Base-by-base conservation (phyloP, 495 filamentous ascomycete genomes). In the Penicillium daleae region DNA sequence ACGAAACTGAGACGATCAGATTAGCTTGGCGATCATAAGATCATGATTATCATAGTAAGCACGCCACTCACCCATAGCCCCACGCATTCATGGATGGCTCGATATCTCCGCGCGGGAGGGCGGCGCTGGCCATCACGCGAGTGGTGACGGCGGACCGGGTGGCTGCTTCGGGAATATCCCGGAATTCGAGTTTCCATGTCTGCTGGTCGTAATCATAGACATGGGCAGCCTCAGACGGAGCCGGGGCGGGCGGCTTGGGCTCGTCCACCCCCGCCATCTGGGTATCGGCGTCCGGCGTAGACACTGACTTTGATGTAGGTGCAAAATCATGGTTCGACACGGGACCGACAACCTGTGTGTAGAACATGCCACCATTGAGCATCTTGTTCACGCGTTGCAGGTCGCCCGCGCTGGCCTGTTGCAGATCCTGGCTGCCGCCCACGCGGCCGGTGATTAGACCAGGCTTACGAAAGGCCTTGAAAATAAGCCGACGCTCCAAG, bases 401-500 rank as follows among this genome's bases (percentile, higher is more conserved):
- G 48, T 83, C 79, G 6, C 68, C 65, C 27, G 71, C 79, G 5
- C 69, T 65, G 27, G 71, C 76, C 29, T 76, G 74, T 27, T 76
- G 74, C 27, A 80, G 60, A 62, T 81, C 78, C 60, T 81, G 79
- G 64, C 76, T 79, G 42, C 75, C 77, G 26, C 80, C 78, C 8
- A 74, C 71, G 39, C 78, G 80, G 21, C 67, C 59, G 56, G 69
- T 73, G 69, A 67, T 64, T 49, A 74, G 58, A 22, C 74, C 72
- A 22, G 78, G 74, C 61, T 77, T 82, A 60, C 83, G 78, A 55
- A 75, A 79, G 37, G 89, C 88, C 68, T 86, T 87, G 80, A 87
- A 91, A 61, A 90, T 72, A 64, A 90, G 74, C 66, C 86, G 85
- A 56, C 87, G 85, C 68, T 89, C 84, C 48, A 85, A 61, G 57